Evolutionary conservation across 352 stramenopile species (phyloP).

Genomic region (Aphanomyces cochlioides): DNA sequence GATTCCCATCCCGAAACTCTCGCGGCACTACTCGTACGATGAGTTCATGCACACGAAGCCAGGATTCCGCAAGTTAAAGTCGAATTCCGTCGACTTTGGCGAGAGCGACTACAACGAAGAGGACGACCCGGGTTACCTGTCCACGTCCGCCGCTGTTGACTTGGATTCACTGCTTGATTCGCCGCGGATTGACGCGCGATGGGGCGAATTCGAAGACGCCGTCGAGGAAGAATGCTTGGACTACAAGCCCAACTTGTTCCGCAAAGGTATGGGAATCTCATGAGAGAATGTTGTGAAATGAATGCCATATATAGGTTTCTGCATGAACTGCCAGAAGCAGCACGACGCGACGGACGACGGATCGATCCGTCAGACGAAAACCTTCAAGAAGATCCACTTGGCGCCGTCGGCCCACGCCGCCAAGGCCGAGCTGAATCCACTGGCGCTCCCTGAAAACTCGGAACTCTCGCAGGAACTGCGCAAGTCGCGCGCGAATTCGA

Average conservation of each 20-base stretch:
- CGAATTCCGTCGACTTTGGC: constrained; percentile 26
- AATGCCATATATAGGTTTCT: constrained; percentile 44
- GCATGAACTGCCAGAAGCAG: constrained; percentile 88
- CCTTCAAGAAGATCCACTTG: constrained; percentile 62
- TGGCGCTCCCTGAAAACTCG: constrained; percentile 29
- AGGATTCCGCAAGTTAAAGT: constrained; percentile 17
- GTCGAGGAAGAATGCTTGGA: constrained; percentile 81
- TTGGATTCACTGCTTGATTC: constrained; percentile 77
- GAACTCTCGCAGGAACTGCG: constrained; percentile 24
- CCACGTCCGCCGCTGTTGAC: constrained; percentile 39
- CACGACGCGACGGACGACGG: constrained; percentile 74
- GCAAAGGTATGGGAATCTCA: constrained; percentile 40
- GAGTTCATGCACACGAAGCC: constrained; percentile 26
- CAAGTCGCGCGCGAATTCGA: constrained; percentile 22
- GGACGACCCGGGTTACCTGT: constrained; percentile 23
- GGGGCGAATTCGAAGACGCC: constrained; percentile 77
- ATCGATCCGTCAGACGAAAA: constrained; percentile 51
- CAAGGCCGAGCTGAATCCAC: constrained; percentile 74
- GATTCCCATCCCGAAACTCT: constrained; percentile 18
- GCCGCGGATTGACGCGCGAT: constrained; percentile 78
- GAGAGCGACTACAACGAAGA: constrained; percentile 24
- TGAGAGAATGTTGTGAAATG: background rate
- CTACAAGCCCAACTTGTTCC: constrained; percentile 80
- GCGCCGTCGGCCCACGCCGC: constrained; percentile 60
- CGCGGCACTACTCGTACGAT: constrained; percentile 27